Base-by-base conservation (phyloP, 139 green algal genomes). In the Yamagishiella unicocca region DNA sequence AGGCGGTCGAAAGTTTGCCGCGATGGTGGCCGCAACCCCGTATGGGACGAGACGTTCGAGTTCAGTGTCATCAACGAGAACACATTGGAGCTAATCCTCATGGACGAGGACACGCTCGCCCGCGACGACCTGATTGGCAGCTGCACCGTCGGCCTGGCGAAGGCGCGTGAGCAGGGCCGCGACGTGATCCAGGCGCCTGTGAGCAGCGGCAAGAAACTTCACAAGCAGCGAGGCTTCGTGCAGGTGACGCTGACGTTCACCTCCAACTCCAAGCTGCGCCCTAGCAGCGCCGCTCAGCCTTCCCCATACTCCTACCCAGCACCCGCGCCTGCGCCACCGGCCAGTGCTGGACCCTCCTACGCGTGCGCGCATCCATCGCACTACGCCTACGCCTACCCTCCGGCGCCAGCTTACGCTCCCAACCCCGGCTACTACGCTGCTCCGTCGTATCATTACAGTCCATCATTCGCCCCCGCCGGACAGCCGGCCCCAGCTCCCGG, bases 21-120 rank as follows among this genome's bases (percentile, higher is more conserved):
- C 29, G 78, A 74, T 43, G 78, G 78, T 14, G 78, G 78, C 38
- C 58, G 55, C 21, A 73, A 74, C 27, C 78, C 78, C 0, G 78
- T 84, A 1, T 84, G 78, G 78, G 29, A 84, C 24, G 58, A 84
- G 9, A 71, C 67, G 24, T 87, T 87, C 35, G 50, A 79, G 21
- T 87, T 87, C 68, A 81, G n/a, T 46, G 22, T 87, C 19, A 87
- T 87, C 37, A 87, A 87, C 54, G 82, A 87, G 67, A 87, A 87
- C 82, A 67, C 67, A 29, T 35, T 87, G 46, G 46, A 80, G 31
- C 31, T 87, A 9, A 70, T 35, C 1, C 25, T 87, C 1, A 72
- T 72, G 35, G 82, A 87, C 24, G 66, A 87, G 82, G 82, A 87
- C 82, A 87, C 46, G 6, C 25, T 80, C 12, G 33, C 1, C 14